A percentile compares a stretch with the other conserved stretches of the same genome.
Conservation (phyloP, 352 stramenopile species). For the Pythium scleroteichum region DNA sequence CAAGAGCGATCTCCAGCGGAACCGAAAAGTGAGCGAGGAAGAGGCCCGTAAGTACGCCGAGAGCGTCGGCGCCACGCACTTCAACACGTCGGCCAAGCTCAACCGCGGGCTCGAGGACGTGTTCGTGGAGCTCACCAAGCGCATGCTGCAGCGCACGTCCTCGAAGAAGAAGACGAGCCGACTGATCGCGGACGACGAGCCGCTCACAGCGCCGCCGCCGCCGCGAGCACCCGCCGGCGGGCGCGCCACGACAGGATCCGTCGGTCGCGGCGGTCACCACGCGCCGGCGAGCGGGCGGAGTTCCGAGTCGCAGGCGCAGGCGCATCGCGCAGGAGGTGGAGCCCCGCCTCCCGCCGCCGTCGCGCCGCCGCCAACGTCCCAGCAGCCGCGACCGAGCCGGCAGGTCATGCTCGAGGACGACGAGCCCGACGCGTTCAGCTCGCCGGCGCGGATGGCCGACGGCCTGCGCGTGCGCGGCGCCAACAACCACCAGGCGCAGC, state of each 20-base stretch:
- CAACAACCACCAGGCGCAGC: conserved; percentile 29
- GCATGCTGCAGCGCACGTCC: conserved; percentile 66
- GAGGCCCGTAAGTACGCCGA: conserved; percentile 86
- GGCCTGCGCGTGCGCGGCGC: conserved; percentile 28
- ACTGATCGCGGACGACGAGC: conserved; percentile 81
- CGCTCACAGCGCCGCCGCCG: conserved; percentile 37
- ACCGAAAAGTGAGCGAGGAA: conserved; percentile 84
- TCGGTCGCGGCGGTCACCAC: background rate
- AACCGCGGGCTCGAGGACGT: conserved; percentile 91
- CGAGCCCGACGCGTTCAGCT: conserved; percentile 20
- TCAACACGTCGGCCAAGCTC: conserved; percentile 91
- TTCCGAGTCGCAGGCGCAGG: conserved; percentile 22
- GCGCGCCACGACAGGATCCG: conserved; percentile 12
- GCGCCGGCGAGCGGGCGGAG: conserved; percentile 1
- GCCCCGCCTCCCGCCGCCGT: background rate
- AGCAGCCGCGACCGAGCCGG: conserved; percentile 14
- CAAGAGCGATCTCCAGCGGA: conserved; percentile 90
- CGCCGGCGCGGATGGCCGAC: conserved; percentile 26
- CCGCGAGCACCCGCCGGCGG: background rate
- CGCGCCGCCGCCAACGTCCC: conserved; percentile 3
- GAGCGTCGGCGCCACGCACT: conserved; percentile 87
- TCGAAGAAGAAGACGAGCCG: conserved; percentile 81
- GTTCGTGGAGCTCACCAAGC: conserved; percentile 89
- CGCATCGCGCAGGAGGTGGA: background rate
- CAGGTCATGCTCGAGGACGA: conserved; percentile 26